These are phyloP conservation scores for Chalciporus sphaerocephalus DNA, from an alignment of 768 basidiomycete species.

Conservation along the genomic window DNA sequence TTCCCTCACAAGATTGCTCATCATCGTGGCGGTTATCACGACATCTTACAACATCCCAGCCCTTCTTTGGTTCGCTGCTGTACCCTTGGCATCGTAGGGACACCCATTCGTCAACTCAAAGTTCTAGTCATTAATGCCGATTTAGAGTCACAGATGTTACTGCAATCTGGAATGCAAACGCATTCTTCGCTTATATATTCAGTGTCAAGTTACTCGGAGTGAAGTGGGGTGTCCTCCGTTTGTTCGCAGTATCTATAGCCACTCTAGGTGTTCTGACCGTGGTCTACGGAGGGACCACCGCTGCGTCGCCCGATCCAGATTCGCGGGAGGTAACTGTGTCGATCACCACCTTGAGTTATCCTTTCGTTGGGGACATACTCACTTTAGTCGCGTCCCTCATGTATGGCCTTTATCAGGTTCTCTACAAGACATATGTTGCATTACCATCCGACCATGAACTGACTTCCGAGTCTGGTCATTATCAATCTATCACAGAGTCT, in stretches of 20 bases:
- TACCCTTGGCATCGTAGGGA: conserved; percentile 67
- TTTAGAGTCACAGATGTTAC: conserved; percentile 79
- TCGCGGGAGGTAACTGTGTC: not conserved
- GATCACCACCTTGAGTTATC: conserved; percentile 37
- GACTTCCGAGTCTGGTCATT: conserved; percentile 35
- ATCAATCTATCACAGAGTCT: conserved; percentile 42
- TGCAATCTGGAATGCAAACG: conserved; percentile 84
- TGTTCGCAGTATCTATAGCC: conserved; percentile 74
- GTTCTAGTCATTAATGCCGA: conserved; percentile 7
- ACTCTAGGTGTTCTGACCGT: conserved; percentile 77
- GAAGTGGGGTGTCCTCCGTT: conserved; percentile 57
- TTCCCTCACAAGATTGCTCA: conserved; percentile 35
- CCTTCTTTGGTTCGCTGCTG: conserved; percentile 72
- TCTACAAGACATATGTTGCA: conserved; percentile 78
- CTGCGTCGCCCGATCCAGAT: conserved; percentile 21
- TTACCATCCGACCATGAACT: conserved; percentile 61
- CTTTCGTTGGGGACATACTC: conserved; percentile 68
- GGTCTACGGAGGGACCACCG: conserved; percentile 68
- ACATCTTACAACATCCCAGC: conserved; percentile 57
- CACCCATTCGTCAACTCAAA: not conserved
- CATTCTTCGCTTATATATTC: conserved; percentile 88
- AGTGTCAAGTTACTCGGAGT: conserved; percentile 65
- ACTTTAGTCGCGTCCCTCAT: conserved; percentile 67
- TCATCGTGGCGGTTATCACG: conserved; percentile 21
- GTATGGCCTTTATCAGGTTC: conserved; percentile 77